Evolutionary conservation across 495 filamentous ascomycete genomes (phyloP), one percentile per base, ranked within the genome.

Genomic region (Hypoxylon cercidicola): DNA sequence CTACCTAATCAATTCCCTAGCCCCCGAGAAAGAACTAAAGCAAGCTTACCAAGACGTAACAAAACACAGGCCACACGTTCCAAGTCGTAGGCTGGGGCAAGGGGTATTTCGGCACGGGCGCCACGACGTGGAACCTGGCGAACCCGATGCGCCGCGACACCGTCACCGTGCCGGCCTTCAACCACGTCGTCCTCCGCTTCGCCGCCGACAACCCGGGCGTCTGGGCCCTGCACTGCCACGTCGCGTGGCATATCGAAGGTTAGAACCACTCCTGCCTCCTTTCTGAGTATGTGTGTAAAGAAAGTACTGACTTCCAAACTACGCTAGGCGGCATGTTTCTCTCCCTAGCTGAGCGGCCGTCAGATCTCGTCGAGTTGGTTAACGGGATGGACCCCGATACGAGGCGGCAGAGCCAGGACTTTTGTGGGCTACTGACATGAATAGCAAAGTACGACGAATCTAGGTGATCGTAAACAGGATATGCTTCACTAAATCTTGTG

Each of bases 111-210:
- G 69, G 58, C 61, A 50, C 32, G 30, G 15, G 20, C 44, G 13
- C 20, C 49, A 62, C 60, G 4, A 70, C 54, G 6, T 69, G 64
- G 72, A 69, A 66, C 34, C 58, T 72, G 5, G 61, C n/a, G 4
- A 74, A 74, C 44, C 74, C 74, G 20, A 64, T 76, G 72, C 68
- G 70, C 39, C 57, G 74, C 21, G 74, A 76, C 60, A 74, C 72
- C 1, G 63, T 73, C 1, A 73, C 69, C 7, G 60, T 74, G 25
- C 70, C 70, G 40, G 49, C 68, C 18, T 64, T 50, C 41, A 59
- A 53, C 60, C 70, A 74, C 66, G 44, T 74, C n/a, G 70, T 73
- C 12, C 30, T 76, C 2, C 72, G 70, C 15, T 74, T 73, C 48
- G 41, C 57, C 0, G 53, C 70, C 35, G 72, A 76, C 43, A 76